A percentile compares a stretch with the other conserved stretches of the same genome.
phyloP scores from a whole-genome alignment of 768 basidiomycete genomes.

The Tephrocybe rancida region DNA sequence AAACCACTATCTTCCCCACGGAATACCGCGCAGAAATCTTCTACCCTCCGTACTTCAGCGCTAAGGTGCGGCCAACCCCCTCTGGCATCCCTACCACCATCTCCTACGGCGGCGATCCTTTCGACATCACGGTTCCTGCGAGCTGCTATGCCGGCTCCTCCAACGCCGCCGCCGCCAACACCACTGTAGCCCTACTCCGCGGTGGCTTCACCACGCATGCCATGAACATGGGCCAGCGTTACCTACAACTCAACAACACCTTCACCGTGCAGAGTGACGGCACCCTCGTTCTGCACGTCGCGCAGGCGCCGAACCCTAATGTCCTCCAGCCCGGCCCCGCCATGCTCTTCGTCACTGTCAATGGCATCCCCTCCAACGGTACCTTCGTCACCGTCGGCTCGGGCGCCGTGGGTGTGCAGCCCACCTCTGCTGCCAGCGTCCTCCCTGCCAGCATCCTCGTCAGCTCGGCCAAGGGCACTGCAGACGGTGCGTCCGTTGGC shows the following conservation, averaged over 20 bases:
- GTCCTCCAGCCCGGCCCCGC: slow-evolving; percentile 90
- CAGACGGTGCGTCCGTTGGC: background rate
- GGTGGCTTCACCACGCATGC: slow-evolving; percentile 84
- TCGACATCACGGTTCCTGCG: slow-evolving; percentile 73
- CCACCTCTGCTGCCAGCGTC: slow-evolving; percentile 39
- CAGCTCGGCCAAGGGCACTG: slow-evolving; percentile 38
- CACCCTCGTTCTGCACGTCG: slow-evolving; percentile 75
- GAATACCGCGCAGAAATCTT: slow-evolving; percentile 85
- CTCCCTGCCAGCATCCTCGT: slow-evolving; percentile 56
- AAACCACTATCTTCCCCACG: slow-evolving; percentile 65
- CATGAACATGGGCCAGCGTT: slow-evolving; percentile 89
- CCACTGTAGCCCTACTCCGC: slow-evolving; percentile 79
- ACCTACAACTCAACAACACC: slow-evolving; percentile 81
- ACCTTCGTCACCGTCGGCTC: slow-evolving; percentile 77
- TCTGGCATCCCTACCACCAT: slow-evolving; percentile 72
- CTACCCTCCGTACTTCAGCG: slow-evolving; percentile 88
- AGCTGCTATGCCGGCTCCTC: slow-evolving; percentile 66
- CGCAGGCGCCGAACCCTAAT: slow-evolving; percentile 83
- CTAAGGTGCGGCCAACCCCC: slow-evolving; percentile 67
- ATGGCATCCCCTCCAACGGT: slow-evolving; percentile 84
- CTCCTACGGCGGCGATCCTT: slow-evolving; percentile 80
- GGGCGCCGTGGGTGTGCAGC: slow-evolving; percentile 77
- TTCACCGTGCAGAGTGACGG: slow-evolving; percentile 82
- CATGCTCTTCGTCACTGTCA: slow-evolving; percentile 78
- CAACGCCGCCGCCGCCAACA: slow-evolving; percentile 72